phyloP scores from a whole-genome alignment of 2,329 filamentous ascomycete species.

The Ascomycota sp. region DNA sequence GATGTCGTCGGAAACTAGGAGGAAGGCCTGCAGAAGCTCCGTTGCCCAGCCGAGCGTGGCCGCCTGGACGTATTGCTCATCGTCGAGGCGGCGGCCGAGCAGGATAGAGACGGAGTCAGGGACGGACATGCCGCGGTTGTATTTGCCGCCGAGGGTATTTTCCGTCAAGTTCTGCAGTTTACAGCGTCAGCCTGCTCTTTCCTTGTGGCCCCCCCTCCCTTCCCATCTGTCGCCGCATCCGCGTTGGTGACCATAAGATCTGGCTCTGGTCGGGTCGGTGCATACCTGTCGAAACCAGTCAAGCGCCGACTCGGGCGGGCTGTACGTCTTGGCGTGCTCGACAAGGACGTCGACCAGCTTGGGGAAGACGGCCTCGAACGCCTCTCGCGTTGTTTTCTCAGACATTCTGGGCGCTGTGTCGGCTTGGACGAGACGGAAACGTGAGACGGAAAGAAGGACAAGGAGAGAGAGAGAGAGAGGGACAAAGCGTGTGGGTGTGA shows the following conservation, averaged over 20 bases:
- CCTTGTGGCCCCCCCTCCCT: not conserved
- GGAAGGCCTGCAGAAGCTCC: conserved; percentile 94
- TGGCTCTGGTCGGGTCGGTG: too few species aligned
- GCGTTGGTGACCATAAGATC: too few species aligned
- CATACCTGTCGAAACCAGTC: conserved; percentile 67
- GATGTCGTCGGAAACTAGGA: conserved; percentile 94
- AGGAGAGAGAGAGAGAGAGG: not conserved
- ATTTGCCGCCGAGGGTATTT: conserved; percentile 88
- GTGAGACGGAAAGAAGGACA: not conserved
- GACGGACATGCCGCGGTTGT: conserved; percentile 95
- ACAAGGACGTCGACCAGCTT: conserved; percentile 65
- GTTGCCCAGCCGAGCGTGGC: conserved; percentile 91
- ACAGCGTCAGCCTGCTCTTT: not conserved
- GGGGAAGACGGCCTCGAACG: conserved; percentile 82
- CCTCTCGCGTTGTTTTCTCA: conserved; percentile 53
- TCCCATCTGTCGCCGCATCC: too few species aligned
- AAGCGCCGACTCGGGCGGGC: conserved; percentile 56
- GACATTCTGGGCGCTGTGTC: conserved; percentile 22
- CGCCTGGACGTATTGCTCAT: conserved; percentile 71
- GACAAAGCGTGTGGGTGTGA: too few species aligned
- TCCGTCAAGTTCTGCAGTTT: conserved; percentile 45
- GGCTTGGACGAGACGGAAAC: not conserved
- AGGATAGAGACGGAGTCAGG: conserved; percentile 74
- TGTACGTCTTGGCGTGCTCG: conserved; percentile 58
- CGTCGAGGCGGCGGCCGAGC: conserved; percentile 43